Base-by-base conservation (phyloP, 768 basidiomycete species). In the Hericium erinaceus region DNA sequence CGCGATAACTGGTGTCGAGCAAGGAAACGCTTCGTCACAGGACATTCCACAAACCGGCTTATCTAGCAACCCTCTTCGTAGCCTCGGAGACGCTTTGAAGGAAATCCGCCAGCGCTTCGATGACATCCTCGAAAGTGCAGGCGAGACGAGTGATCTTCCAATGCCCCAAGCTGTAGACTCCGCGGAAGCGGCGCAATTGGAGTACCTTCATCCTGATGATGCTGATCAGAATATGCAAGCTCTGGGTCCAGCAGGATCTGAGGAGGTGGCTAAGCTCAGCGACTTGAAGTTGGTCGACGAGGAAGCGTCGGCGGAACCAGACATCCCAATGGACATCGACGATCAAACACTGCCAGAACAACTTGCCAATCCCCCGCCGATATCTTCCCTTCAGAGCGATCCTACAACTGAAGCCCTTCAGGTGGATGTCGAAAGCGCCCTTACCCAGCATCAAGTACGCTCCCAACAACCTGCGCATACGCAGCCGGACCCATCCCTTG, bases 71-170 rank as follows among this genome's bases (percentile, higher is more conserved):
- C 83, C 85, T 4, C 70, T 84, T 39, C 89, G 92, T 52, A 88
- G 82, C 61, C 81, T 94, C 2, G 93, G 93, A 33, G 93, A 97
- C 65, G 80, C 88, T 0, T 69, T 91, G 54, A 81, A 87, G 62
- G 87, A 95, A 64, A 87, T 95, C 55, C 83, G 80, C 52, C 82
- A 87, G 59, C 83, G 86, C n/a, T 82, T 92, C 61, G 83, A 94
- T 58, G 87, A 92, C 58, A 95, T 98, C 59, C 72, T 87, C 56
- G 74, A 76, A 57, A 68, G 72, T 11, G 33, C 33, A 33, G 67
- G 69, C 0, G 73, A 79, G 26, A 55, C 69, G 5, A 67, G 67
- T 38, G 50, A 61, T 16, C 65, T 68, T 8, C 60, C 68, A 33
- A 68, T 70, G 2, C 70, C 68, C 53, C 72, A 77, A 41, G 65